Evolutionary conservation across 768 basidiomycete genomes (phyloP).

Genomic region (Gloeopeniophorella convolvens): DNA sequence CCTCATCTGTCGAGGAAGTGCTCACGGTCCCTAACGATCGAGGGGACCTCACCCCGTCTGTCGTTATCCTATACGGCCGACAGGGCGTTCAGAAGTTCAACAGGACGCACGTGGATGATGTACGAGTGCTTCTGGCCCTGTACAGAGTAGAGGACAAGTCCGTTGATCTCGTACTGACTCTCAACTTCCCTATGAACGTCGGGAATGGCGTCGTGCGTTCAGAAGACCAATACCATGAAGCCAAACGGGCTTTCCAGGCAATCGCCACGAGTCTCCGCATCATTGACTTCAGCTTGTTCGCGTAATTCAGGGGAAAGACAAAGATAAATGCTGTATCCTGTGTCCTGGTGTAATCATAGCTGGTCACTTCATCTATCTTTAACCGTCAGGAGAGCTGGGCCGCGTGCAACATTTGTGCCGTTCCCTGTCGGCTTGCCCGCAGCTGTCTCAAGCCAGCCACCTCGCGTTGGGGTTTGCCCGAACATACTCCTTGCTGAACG

Average conservation of each 20-base stretch:
- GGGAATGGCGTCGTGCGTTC: constrained; percentile 39
- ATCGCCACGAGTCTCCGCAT: constrained; percentile 59
- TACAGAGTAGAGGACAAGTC: constrained; percentile 67
- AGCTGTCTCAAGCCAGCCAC: no score
- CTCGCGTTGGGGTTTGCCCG: no score
- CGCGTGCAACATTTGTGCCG: no score
- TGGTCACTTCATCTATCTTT: no score
- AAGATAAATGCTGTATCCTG: no score
- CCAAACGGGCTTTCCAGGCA: constrained; percentile 43
- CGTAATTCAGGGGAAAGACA: constrained; percentile 31
- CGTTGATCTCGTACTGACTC: constrained; percentile 78
- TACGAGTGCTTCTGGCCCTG: constrained; percentile 73
- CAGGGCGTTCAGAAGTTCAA: constrained; percentile 81
- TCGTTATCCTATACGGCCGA: constrained; percentile 56
- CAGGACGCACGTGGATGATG: constrained; percentile 48
- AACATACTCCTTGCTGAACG: no score
- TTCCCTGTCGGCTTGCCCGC: no score
- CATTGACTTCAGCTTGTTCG: constrained; percentile 65
- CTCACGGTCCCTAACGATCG: constrained; percentile 35
- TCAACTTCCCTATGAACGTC: constrained; percentile 64
- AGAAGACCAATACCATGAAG: constrained; percentile 32
- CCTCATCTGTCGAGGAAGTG: constrained; percentile 39
- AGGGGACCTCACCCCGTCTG: constrained; percentile 48
- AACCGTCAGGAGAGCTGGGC: no score
- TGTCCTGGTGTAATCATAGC: no score